These are phyloP conservation scores for Apiotrichum gracile DNA, from an alignment of 1,284 basidiomycete genomes.

Conservation along the genomic window DNA sequence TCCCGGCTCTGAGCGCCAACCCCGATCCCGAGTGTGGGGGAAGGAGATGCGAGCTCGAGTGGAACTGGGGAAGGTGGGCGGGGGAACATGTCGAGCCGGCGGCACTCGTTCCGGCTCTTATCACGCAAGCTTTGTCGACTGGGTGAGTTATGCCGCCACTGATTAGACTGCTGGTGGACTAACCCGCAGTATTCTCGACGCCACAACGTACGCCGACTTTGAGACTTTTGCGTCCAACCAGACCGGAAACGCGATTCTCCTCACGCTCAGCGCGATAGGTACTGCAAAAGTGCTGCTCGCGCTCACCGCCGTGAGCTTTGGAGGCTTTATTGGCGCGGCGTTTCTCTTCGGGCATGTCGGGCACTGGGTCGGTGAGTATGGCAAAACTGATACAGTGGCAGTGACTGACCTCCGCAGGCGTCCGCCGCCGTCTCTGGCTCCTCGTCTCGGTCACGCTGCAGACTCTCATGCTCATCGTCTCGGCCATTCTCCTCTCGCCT, in stretches of 20 bases:
- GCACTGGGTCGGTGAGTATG: conserved; percentile 36
- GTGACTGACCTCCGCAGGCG: conserved; percentile 13
- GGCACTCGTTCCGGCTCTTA: conserved; percentile 27
- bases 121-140: conserved; percentile 36
- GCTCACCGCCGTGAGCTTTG: conserved; percentile 35
- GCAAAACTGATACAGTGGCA: neutral
- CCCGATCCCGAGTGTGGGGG: neutral
- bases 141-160: conserved; percentile 20
- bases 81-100: conserved; percentile 24
- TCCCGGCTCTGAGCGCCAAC: too few species aligned
- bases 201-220: conserved; percentile 44
- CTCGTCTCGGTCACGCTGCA: conserved; percentile 27
- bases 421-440: conserved; percentile 37
- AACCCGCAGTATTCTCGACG: conserved; percentile 33
- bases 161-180: neutral
- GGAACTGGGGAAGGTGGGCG: conserved; percentile 26
- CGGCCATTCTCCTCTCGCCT: conserved; percentile 33
- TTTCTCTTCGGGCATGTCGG: conserved; percentile 40
- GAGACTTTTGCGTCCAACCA: conserved; percentile 46
- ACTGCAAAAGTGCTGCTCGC: conserved; percentile 25
- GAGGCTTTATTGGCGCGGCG: conserved; percentile 32
- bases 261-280: conserved; percentile 39
- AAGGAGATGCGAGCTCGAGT: neutral
- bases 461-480: conserved; percentile 23
- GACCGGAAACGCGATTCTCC: conserved; percentile 45